phyloP scores from a whole-genome alignment of 2,329 filamentous ascomycete genomes.

The Diaporthe citrichinensis region DNA sequence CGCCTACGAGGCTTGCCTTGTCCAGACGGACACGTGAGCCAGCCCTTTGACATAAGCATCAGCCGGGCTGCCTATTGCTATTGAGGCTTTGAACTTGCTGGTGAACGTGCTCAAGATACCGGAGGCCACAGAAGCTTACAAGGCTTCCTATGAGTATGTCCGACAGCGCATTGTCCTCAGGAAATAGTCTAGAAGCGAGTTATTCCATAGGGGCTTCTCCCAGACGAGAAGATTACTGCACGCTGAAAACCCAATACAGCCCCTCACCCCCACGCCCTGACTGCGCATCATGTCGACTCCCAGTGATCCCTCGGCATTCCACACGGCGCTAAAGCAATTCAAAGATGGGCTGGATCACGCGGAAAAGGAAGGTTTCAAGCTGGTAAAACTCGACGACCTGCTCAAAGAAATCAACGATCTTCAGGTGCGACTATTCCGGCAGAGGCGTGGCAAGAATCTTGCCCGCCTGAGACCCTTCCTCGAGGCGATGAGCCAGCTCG shows the following conservation, averaged over 20 bases:
- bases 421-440: neutral
- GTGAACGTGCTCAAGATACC: neutral
- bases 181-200: no score
- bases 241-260: neutral
- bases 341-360: neutral
- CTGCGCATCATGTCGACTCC: neutral
- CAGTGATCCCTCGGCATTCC: neutral
- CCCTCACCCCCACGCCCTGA: neutral
- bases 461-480: constrained; percentile 20
- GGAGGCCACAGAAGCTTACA: neutral
- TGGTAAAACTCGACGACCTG: neutral
- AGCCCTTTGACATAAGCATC: neutral
- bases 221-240: neutral
- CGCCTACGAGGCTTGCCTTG: neutral
- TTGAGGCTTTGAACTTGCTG: neutral
- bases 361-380: neutral
- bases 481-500: constrained; percentile 8
- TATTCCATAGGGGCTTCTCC: neutral
- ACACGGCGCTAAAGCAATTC: constrained; percentile 2
- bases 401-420: neutral
- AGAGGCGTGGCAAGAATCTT: constrained; percentile 22
- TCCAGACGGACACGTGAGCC: neutral
- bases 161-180: neutral
- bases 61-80: neutral
- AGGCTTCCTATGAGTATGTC: neutral